Conservation (phyloP, 164 flowering plant genomes). For the Cinnamomum micranthum region DNA sequence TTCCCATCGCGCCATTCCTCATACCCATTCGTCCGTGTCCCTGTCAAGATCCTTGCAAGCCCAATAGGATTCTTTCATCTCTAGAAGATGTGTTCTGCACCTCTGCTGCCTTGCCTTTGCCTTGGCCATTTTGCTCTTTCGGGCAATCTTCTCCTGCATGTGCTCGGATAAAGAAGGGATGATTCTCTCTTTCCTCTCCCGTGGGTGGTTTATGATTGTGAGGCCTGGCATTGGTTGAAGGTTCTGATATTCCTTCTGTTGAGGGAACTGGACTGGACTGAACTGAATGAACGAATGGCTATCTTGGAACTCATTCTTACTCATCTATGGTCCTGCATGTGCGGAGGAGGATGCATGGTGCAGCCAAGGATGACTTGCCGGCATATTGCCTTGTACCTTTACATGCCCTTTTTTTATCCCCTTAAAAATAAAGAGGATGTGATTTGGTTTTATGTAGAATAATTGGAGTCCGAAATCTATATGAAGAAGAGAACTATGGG, state of each 20-base stretch:
- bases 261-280: too few relatives aligned
- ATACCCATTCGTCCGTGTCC: constrained; percentile 15
- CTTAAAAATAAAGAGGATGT: too few relatives aligned
- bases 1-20: background rate
- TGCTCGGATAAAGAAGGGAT: background rate
- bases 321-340: constrained; percentile 55
- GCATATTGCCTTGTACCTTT: background rate
- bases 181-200: background rate
- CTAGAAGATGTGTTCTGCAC: background rate
- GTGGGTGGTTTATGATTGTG: background rate
- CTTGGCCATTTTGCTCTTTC: background rate
- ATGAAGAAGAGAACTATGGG: too few relatives aligned
- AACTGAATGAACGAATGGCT: background rate
- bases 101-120: background rate
- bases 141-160: background rate
- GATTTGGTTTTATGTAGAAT: background rate
- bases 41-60: constrained; percentile 8
- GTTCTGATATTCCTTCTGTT: background rate
- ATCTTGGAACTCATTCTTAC: background rate
- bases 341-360: constrained; percentile 33
- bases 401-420: background rate
- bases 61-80: constrained; percentile 17
- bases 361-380: constrained; percentile 88
- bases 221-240: constrained; percentile 14
- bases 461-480: too few relatives aligned